Evolutionary conservation across 768 basidiomycete genomes (phyloP), one percentile per base, ranked within the genome.

Genomic region (Leccinum obscurum): DNA sequence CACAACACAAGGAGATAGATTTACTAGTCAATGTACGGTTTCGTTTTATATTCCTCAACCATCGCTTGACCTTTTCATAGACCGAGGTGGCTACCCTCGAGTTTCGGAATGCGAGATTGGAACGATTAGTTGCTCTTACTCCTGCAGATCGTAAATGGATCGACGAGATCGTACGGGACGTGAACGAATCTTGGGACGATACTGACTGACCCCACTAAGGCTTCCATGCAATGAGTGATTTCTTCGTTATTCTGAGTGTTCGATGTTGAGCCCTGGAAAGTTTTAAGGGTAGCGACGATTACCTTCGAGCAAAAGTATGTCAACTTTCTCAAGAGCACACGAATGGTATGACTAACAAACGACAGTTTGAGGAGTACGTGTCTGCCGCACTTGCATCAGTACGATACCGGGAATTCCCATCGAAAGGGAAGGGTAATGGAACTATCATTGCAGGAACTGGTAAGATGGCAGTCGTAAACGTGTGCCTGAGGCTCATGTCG

Each of bases 71-170:
- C 24, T n/a, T 7, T 46, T 56, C 26, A 4, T 64, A 97, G 94
- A 88, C 92, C 35, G 97, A 98, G 69, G 89, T 87, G 0, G 92
- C 89, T 6, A 77, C 80, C 3, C 85, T 98, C 59, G 95, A 98
- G 66, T 95, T 97, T 77, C 81, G 89, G 44, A 88, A 98, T 71
- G 84, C 87, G 4, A 86, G 82, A 68, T 69, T 97, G 6, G 95
- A 96, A 65, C 82, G 89, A 30, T 78, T 88, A 34, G 85, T 89
- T 22, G 85, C 84, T 6, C 76, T 99, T 64, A 98, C 96, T 2
- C 80, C 97, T 0, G 93, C 95, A 1, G 97, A 98, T 72, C 80
- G 96, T 60, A 95, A 92, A 73, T 99, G 97, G 97, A 93, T 98
- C 84, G 95, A 98, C 69, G 94, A 96, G 65, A 86, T 96, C 58